Evolutionary conservation across 371 early-diverging fungal species (phyloP).

Genomic region (Syncephalastrum monosporum): DNA sequence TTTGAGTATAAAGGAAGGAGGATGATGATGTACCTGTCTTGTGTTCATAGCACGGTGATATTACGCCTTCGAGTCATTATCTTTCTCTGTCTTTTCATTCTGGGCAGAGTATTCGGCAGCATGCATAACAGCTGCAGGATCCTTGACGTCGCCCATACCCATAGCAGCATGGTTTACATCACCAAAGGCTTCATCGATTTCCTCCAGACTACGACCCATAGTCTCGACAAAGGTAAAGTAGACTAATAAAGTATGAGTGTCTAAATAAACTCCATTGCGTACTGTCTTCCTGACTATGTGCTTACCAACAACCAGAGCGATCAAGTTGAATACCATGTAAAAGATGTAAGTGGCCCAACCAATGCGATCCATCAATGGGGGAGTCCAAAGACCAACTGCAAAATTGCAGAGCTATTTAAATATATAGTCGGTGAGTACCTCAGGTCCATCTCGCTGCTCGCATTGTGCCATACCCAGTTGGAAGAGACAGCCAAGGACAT

Average conservation of each 20-base stretch:
- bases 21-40: too few relatives aligned
- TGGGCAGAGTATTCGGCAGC: too few relatives aligned
- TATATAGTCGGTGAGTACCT: not conserved
- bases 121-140: too few relatives aligned
- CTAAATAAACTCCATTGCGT: too few relatives aligned
- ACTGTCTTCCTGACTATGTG: too few relatives aligned
- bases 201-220: conserved; percentile 49
- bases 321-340: conserved; percentile 37
- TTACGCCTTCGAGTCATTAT: too few relatives aligned
- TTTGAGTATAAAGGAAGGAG: too few relatives aligned
- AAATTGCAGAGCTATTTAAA: conserved; percentile 31
- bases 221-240: conserved; percentile 48
- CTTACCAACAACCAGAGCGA: conserved; percentile 22
- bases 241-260: not conserved
- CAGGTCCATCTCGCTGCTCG: too few relatives aligned
- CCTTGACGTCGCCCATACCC: too few relatives aligned
- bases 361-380: conserved; percentile 41
- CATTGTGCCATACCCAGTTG: conserved; percentile 42
- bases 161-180: conserved; percentile 17
- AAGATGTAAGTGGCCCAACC: conserved; percentile 60
- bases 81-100: too few relatives aligned
- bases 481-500: conserved; percentile 52
- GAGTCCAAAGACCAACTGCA: conserved; percentile 38
- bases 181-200: conserved; percentile 49
- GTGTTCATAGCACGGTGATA: too few relatives aligned